These are phyloP conservation scores for Eutrema heterophyllum DNA, from an alignment of 345 rosid species.

Conservation along the genomic window DNA sequence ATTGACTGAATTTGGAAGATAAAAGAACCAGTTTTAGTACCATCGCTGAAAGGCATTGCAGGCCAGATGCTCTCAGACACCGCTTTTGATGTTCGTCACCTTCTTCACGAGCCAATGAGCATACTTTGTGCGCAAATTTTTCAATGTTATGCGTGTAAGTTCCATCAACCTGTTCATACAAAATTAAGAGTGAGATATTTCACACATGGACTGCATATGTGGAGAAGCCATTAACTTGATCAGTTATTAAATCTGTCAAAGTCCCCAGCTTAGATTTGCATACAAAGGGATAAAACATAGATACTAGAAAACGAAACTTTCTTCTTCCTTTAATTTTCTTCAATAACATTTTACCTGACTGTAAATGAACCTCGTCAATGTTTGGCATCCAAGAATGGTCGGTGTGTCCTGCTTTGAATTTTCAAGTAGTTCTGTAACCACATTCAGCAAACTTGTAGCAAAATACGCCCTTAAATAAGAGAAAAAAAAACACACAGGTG, in stretches of 20 bases:
- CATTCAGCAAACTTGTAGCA: constrained; percentile 71
- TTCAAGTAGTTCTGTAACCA: constrained; percentile 69
- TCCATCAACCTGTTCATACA: constrained; percentile 61
- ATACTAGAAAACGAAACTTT: background rate
- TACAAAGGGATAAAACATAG: background rate
- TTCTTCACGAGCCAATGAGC: constrained; percentile 53
- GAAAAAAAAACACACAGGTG: background rate
- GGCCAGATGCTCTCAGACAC: constrained; percentile 62
- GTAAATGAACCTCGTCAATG: constrained; percentile 71
- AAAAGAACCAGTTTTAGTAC: constrained; percentile 36
- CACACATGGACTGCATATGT: background rate
- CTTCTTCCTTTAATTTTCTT: background rate
- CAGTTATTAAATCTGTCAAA: background rate
- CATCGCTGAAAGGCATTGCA: constrained; percentile 96
- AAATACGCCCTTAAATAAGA: constrained; percentile 66
- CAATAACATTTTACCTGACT: constrained; percentile 53
- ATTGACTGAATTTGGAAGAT: background rate
- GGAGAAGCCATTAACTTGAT: constrained; percentile 8
- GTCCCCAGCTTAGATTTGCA: background rate
- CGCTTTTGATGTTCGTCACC: constrained; percentile 46
- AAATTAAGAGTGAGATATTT: constrained; percentile 16
- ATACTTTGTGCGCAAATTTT: constrained; percentile 62
- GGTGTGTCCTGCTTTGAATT: constrained; percentile 61
- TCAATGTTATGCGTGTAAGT: constrained; percentile 73
- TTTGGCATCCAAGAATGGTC: constrained; percentile 81